Evolutionary conservation across 2,329 filamentous ascomycete species (phyloP).

Genomic region (Fusarium incarnatum): DNA sequence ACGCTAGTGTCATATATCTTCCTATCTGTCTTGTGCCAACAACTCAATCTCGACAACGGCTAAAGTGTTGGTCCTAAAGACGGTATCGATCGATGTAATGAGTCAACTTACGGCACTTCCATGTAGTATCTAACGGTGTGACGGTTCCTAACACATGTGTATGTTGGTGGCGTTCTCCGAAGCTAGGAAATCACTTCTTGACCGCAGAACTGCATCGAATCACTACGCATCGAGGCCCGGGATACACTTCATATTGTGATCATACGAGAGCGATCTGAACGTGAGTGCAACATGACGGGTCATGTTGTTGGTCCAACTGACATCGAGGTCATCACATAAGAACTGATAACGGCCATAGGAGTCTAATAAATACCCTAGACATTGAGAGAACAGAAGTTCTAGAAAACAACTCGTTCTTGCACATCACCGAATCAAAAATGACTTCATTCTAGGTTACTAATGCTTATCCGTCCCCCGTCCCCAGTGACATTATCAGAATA

Average conservation of each 20-base stretch:
- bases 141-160: neutral
- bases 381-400: neutral
- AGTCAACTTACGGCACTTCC: neutral
- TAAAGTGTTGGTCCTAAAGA: neutral
- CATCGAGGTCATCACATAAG: neutral
- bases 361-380: neutral
- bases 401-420: neutral
- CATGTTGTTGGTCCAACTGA: neutral
- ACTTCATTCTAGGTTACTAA: constrained; percentile 36
- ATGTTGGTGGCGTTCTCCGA: constrained; percentile 20
- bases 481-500: constrained; percentile 24
- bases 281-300: neutral
- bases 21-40: neutral
- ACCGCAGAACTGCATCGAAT: constrained; percentile 2
- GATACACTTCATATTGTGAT: neutral
- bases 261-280: neutral
- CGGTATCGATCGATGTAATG: neutral
- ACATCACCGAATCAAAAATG: constrained; percentile 29
- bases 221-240: neutral
- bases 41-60: neutral
- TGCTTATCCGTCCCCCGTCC: constrained; percentile 19
- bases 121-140: neutral
- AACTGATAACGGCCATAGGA: neutral
- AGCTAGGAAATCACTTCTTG: constrained; percentile 10
- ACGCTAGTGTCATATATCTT: neutral